Base-by-base conservation (phyloP, 768 basidiomycete species). In the Tephrocybe sp. region DNA sequence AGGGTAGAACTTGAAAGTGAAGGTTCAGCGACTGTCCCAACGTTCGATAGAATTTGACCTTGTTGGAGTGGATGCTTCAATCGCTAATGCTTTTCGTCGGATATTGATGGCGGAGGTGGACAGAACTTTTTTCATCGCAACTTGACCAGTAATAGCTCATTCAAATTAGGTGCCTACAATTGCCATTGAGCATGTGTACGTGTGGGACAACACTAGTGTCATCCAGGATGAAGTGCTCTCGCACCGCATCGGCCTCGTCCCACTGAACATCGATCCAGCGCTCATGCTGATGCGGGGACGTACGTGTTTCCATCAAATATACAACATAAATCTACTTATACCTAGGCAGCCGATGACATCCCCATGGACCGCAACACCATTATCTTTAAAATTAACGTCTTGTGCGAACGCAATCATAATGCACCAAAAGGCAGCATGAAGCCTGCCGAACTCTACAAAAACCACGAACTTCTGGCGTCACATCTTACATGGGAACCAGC, bases 151-250 rank as follows among this genome's bases (percentile, higher is more conserved):
- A 21, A 30, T 37, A 11, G 39, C 26, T 45, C 1, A 35, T 28
- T 28, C 26, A 49, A 48, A 44, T 2, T 60, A 95, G 93, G 89
- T 98, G 0, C 97, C 96, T 0, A 89, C 92, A 1, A 74, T 98
- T 22, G 89, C 88, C 35, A 86, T 98, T 44, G 97, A 98, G 63
- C 76, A 87, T 54, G 91, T 91, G 5, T 98, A 92, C 65, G 76
- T 94, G 1, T 98, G 87, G 84, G 86, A 96, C 70, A 99, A 99
- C 70, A 98, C 92, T 0, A 85, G 85, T 2, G 89, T 98, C 57
- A 83, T 99, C 45, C 90, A 84, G 34, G 96, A 98, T 66, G 97
- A 99, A 67, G 85, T 99, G 2, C 76, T 99, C 18, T 79, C 93
- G 3, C 93, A 96, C 31, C 82, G 97, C n/a, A 64, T 99, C 3